A percentile compares a stretch with the other conserved stretches of the same genome.
These are phyloP conservation scores for Cucurbita ficifolia DNA, from an alignment of 306 rosid genomes.

Conservation along the genomic window DNA sequence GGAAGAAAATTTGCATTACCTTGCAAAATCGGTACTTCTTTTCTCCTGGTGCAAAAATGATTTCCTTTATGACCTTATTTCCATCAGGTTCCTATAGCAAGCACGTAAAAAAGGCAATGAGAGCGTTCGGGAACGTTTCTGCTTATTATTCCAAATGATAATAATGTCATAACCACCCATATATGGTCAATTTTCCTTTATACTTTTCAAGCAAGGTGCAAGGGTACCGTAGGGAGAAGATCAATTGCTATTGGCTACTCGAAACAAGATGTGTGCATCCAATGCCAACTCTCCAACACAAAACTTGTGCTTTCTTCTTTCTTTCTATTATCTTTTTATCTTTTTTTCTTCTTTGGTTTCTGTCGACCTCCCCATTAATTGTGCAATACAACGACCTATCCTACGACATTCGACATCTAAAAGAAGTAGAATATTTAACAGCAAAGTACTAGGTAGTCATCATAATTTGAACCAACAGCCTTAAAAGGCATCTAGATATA, in stretches of 20 bases:
- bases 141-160: no score
- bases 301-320: not conserved
- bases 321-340: not conserved
- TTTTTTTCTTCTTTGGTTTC: not conserved
- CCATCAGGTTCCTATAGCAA: constrained; percentile 57
- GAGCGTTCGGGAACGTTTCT: no score
- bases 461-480: not conserved
- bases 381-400: not conserved
- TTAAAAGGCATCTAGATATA: not conserved
- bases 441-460: not conserved
- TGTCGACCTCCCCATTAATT: not conserved
- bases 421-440: not conserved
- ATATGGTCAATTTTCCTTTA: not conserved
- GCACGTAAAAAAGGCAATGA: not conserved
- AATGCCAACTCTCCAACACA: not conserved
- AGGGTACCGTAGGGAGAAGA: not conserved
- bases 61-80: constrained; percentile 49
- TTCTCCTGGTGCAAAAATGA: constrained; percentile 49
- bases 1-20: constrained; percentile 22
- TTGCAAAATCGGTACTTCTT: constrained; percentile 57
- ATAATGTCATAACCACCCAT: not conserved
- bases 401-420: not conserved
- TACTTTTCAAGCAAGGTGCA: not conserved
- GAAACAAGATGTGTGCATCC: not conserved
- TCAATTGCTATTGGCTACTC: not conserved